These are phyloP conservation scores for Xylaria sp. DNA, from an alignment of 2,329 filamentous ascomycete species.

Conservation along the genomic window DNA sequence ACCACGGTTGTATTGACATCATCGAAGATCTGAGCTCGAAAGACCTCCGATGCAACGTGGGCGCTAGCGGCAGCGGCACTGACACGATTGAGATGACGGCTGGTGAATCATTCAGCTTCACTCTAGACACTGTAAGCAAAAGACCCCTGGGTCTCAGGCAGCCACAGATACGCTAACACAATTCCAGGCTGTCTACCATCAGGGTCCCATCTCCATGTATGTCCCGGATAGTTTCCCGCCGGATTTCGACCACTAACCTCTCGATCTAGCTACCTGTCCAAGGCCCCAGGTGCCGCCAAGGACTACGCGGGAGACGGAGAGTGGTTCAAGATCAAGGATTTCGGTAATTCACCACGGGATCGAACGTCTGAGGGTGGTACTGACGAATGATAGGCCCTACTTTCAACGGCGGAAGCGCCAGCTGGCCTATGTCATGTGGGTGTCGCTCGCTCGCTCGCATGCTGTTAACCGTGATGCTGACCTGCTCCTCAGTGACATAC, in stretches of 20 bases:
- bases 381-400: constrained; percentile 38
- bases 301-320: constrained; percentile 48
- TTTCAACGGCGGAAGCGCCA: constrained; percentile 42
- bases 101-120: constrained; percentile 48
- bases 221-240: not conserved
- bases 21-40: constrained; percentile 45
- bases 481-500: constrained; percentile 39
- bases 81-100: constrained; percentile 45
- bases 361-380: not conserved
- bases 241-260: not conserved
- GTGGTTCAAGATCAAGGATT: constrained; percentile 52
- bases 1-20: constrained; percentile 10
- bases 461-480: constrained; percentile 2
- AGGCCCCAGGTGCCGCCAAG: constrained; percentile 44
- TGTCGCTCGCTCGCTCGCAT: not conserved
- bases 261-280: constrained; percentile 46
- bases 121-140: constrained; percentile 40
- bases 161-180: not conserved
- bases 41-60: constrained; percentile 51
- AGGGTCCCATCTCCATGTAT: constrained; percentile 48
- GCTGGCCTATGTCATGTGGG: constrained; percentile 44
- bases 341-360: constrained; percentile 32
- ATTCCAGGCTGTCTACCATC: constrained; percentile 48
- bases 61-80: constrained; percentile 41
- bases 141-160: not conserved